Evolutionary conservation across 2,329 filamentous ascomycete genomes (phyloP), one percentile per base, ranked within the genome.

Genomic region (Fusarium sp.): DNA sequence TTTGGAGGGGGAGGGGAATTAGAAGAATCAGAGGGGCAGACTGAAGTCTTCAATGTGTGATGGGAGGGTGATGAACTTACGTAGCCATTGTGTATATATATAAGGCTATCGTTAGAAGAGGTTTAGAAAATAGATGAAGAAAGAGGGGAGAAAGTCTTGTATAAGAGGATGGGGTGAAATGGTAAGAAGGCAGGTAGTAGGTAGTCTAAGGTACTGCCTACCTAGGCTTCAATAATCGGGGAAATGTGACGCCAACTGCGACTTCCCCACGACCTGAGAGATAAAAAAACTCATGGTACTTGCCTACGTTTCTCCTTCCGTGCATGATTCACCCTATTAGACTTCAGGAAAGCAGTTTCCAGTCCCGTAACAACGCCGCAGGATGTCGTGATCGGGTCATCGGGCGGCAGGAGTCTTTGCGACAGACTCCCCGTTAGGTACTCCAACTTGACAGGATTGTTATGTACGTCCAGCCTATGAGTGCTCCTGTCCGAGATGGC

Each of bases 41-140:
- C 45, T 41, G 29, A 55, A 48, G 61, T 47, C 45, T n/a, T 15
- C 16, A n/a, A 15, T 51, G 27, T 46, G 34, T 22, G 32, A 34
- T 34, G 30, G 40, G 8, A 29, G 38, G 11, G 15, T 30, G 11
- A 47, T 40, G 30, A n/a, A 78, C 78, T 74, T 65, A 80, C 78
- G 78, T 80, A 70, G 78, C 75, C 78, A 80, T 80, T 72, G 65
- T 75, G 73, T 62, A 20, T 45, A 29, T 65, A 29, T 65, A 12
- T 41, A 9, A 55, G 25, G n/a, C 32, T 55, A 59, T 65, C 38
- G 27, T 48, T 43, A 34, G 30, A 47, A 34, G 11, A 22, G 6
- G 30, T 45, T 38, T 48, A 45, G 27, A 53, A 48, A 29, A 54
- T 32, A 46, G 46, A 57, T 38, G 54, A 49, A 54, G 58, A 53